Evolutionary conservation across 179 eudicot genomes (phyloP).

Genomic region (Vitellaria paradoxa): DNA sequence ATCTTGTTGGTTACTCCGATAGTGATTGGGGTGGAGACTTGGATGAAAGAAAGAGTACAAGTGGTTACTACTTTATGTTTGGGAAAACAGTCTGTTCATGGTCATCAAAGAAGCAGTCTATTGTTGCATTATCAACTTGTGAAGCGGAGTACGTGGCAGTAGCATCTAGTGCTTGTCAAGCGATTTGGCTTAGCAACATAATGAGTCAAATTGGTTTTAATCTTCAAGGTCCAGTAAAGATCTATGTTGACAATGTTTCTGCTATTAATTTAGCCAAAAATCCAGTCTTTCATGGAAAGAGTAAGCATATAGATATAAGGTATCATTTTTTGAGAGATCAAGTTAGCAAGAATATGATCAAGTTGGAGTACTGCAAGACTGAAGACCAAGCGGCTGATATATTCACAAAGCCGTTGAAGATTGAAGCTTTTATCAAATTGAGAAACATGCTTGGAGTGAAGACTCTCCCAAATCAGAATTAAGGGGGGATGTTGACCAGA

Average conservation of each 20-base stretch:
- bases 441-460: no score
- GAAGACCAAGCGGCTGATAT: neutral
- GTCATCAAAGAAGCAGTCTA: slow-evolving; percentile 12
- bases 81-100: neutral
- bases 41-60: slow-evolving; percentile 5
- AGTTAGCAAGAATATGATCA: neutral
- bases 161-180: slow-evolving; percentile 13
- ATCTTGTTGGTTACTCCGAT: neutral
- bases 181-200: neutral
- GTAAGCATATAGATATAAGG: slow-evolving; percentile 5
- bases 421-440: no score
- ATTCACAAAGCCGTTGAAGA: neutral
- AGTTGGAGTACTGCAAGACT: neutral
- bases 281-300: slow-evolving; percentile 7
- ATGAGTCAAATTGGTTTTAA: neutral
- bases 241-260: neutral
- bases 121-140: neutral
- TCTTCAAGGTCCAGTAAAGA: neutral
- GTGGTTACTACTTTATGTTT: neutral
- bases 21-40: slow-evolving; percentile 8
- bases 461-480: no score
- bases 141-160: neutral
- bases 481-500: no score
- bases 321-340: slow-evolving; percentile 8
- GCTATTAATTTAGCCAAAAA: neutral